Percentiles rank a stretch among this genome's conserved stretches.
Evolutionary conservation across 306 rosid genomes (phyloP).

Genomic region (Castanea crenata): DNA sequence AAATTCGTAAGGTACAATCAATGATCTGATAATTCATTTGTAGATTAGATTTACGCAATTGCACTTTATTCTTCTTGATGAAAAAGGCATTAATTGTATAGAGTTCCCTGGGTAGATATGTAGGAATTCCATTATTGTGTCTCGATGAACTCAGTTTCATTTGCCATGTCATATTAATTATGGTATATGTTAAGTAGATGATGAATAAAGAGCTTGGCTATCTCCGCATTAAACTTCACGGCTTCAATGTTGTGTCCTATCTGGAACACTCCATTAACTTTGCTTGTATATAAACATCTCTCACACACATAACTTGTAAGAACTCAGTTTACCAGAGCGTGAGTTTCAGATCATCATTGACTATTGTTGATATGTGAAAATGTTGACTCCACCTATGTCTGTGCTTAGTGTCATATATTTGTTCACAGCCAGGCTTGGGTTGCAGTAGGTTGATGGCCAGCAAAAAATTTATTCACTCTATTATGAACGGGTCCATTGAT

Average conservation of each 20-base stretch:
- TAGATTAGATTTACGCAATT: not conserved
- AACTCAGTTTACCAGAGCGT: not conserved
- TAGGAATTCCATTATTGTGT: not conserved
- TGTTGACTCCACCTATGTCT: not conserved
- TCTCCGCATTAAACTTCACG: too few species aligned
- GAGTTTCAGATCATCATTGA: not conserved
- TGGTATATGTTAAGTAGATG: too few species aligned
- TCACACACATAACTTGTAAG: not conserved
- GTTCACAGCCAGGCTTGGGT: too few species aligned
- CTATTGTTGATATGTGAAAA: not conserved
- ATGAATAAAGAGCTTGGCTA: too few species aligned
- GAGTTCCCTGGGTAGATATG: too few species aligned
- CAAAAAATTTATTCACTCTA: too few species aligned
- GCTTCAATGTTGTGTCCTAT: not conserved
- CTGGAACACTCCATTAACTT: not conserved
- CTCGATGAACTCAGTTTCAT: not conserved
- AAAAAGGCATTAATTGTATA: not conserved
- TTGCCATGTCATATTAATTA: not conserved
- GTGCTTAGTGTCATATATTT: too few species aligned
- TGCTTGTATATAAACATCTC: not conserved
- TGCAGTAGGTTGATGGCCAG: too few species aligned
- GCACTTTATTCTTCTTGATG: not conserved
- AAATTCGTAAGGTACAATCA: slow-evolving; percentile 74
- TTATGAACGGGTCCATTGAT: not conserved
- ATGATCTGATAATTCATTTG: not conserved